Evolutionary conservation across 257 asterid genomes (phyloP), one percentile per base, ranked within the genome.

Genomic region (Salvia miltiorrhiza): DNA sequence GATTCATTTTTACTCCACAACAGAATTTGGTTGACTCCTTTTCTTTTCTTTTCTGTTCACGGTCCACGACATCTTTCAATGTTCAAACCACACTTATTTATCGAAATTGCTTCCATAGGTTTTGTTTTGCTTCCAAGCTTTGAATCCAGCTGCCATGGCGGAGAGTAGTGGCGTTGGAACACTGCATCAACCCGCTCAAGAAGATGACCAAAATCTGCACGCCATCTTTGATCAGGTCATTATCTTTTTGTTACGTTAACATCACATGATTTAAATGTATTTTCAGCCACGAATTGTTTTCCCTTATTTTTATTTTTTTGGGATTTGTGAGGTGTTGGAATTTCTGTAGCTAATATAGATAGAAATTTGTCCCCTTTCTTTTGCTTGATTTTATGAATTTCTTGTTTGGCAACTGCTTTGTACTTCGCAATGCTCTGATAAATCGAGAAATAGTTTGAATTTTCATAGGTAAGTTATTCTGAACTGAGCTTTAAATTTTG

Each of bases 11-110:
- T 35, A 65, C 74, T 73, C 70, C 40, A 59, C 74, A 62, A 39
- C 54, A 67, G 70, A 73, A 71, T 59, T 57, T 72, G 66, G 76
- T 76, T 81, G 87, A 79, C 82, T 54, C 70, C 52, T 69, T 71
- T 78, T 78, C 77, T 48, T 41, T 64, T 11, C 52, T 69, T 71
- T 78, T 78, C 77, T 48, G 33, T 64, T 11, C 71, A n/a, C 4
- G 71, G 84, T 69, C 77, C 78, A 71, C 66, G 64, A 54, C 81
- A 65, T 35, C 67, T 77, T 74, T 71, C 75, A 65, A 39, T 61
- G 67, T 45, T 41, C 35, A 21, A 62, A 69, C 61, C 49, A 37
- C 4, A 30, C 23, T 66, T 17, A 11, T 35, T 35, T 5, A 43
- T 60, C 50, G 33, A 49, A 20, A 65, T 56, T 52, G 32, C 43